These are phyloP conservation scores for Botrytis porri DNA, from an alignment of 2,329 filamentous ascomycete genomes.

Conservation along the genomic window DNA sequence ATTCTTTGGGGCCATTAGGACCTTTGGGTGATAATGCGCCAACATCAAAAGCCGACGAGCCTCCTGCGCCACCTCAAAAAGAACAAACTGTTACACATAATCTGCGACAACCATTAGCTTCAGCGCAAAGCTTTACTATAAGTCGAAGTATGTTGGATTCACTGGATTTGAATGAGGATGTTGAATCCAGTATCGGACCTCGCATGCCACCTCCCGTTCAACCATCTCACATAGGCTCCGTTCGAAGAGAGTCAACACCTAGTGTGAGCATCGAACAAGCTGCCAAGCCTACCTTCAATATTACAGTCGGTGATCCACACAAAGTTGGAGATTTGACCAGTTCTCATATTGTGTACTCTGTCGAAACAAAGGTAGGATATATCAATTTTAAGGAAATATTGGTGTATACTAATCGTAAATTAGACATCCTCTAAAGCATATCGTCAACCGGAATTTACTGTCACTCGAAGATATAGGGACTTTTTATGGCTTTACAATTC, in stretches of 20 bases:
- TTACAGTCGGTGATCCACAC: slow-evolving; percentile 91
- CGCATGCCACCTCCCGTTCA: slow-evolving; percentile 66
- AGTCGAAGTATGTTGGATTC: slow-evolving; percentile 56
- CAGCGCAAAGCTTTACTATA: slow-evolving; percentile 47
- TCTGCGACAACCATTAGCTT: slow-evolving; percentile 42
- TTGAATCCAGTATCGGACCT: slow-evolving; percentile 48
- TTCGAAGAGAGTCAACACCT: slow-evolving; percentile 58
- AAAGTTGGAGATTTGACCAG: slow-evolving; percentile 97
- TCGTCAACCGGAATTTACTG: slow-evolving; percentile 85
- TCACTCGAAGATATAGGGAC: slow-evolving; percentile 90
- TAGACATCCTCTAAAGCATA: slow-evolving; percentile 96
- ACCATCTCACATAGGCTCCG: slow-evolving; percentile 51
- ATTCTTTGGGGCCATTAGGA: slow-evolving; percentile 73
- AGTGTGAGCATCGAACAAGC: slow-evolving; percentile 92
- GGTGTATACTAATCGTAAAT: slow-evolving; percentile 23
- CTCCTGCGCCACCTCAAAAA: slow-evolving; percentile 68
- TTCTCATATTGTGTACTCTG: slow-evolving; percentile 96
- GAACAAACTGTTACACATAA: slow-evolving; percentile 62
- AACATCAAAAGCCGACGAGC: slow-evolving; percentile 47
- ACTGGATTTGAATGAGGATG: slow-evolving; percentile 69
- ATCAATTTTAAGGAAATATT: not conserved
- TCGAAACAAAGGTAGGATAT: slow-evolving; percentile 75
- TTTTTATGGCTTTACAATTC: slow-evolving; percentile 98
- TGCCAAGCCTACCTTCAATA: slow-evolving; percentile 85
- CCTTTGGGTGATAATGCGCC: slow-evolving; percentile 53